Base-by-base conservation (phyloP, 345 rosid species). In the Tarenaya hassleriana region DNA sequence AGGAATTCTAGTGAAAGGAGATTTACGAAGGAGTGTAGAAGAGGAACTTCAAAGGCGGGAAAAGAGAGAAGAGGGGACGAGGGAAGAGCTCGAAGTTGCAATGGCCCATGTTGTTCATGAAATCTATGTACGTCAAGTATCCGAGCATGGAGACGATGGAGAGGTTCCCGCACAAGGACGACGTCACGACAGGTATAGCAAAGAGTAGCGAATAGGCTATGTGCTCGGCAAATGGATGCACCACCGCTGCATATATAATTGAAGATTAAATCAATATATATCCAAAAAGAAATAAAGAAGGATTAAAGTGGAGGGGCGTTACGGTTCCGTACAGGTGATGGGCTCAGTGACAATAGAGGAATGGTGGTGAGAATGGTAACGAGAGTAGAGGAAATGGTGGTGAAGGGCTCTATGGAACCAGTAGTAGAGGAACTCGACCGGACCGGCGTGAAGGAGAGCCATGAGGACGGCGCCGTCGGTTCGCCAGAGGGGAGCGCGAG, bases 21-120 rank as follows among this genome's bases (percentile, higher is more conserved):
- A n/a, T n/a, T 24, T 76, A 81, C 76, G 88, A 76, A 0, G 83
- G 78, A 16, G 97, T 86, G 64, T 89, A 85, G 71, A 76, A 64
- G 41, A 89, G 62, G 63, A 69, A 79, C 66, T 89, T 86, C 59
- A 89, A 82, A 18, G 78, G 84, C 5, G 89, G 94, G 40, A 77
- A 77, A 31, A 75, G 8, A 18, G 75, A 44, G 75, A 89, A 89
- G 50, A 81, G 14, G 34, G 59, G 50, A 10, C 15, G 67, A 0
- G 95, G 95, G 48, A 86, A 52, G 72, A 86, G 52, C 75, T 89
- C 95, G 37, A 83, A 79, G 60, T 89, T 89, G 76, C 95, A 83
- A 46, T 89, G 95, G 1, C 97, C 97, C 86, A 89, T 61, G 44
- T 86, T 76, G 74, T 83, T 89, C 95, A 89, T 89, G 10, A 73